A percentile compares a stretch with the other conserved stretches of the same genome.
Evolutionary conservation across 371 early-diverging fungal genomes (phyloP).

Genomic region (Apophysomyces variabilis): DNA sequence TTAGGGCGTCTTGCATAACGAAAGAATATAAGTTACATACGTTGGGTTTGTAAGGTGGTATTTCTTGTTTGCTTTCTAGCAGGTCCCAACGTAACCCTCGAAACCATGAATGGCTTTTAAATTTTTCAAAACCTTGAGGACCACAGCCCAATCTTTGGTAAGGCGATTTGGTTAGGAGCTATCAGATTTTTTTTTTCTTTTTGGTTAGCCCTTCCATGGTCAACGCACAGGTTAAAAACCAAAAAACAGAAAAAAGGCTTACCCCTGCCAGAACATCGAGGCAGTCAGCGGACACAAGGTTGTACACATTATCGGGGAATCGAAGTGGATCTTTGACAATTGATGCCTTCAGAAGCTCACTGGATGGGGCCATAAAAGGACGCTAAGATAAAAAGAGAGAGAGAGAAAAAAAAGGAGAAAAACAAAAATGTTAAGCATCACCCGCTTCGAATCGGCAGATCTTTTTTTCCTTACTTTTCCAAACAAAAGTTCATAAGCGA

Average conservation of each 20-base stretch:
- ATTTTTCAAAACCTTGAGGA: constrained; percentile 52
- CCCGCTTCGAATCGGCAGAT: too few relatives aligned
- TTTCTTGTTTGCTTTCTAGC: constrained; percentile 51
- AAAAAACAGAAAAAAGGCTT: constrained; percentile 29
- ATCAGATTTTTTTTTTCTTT: neutral
- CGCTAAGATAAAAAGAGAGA: constrained; percentile 38
- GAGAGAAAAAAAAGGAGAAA: neutral
- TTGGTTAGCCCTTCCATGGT: neutral
- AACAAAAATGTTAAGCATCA: neutral
- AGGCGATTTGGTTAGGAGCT: constrained; percentile 59
- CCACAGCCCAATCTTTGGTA: constrained; percentile 57
- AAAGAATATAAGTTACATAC: constrained; percentile 18
- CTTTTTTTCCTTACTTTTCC: constrained; percentile 51
- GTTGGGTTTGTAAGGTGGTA: constrained; percentile 65
- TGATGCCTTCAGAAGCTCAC: constrained; percentile 62
- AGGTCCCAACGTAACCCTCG: constrained; percentile 59
- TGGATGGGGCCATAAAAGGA: constrained; percentile 78
- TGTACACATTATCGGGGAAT: constrained; percentile 56
- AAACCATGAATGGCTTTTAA: constrained; percentile 67
- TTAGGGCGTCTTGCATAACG: neutral
- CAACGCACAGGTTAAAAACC: neutral
- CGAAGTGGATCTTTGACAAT: constrained; percentile 57
- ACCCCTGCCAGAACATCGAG: constrained; percentile 55
- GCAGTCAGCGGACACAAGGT: constrained; percentile 52
- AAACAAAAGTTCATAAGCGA: constrained; percentile 78